Conservation (phyloP, 352 stramenopile genomes). For the Phytophthora europaea region DNA sequence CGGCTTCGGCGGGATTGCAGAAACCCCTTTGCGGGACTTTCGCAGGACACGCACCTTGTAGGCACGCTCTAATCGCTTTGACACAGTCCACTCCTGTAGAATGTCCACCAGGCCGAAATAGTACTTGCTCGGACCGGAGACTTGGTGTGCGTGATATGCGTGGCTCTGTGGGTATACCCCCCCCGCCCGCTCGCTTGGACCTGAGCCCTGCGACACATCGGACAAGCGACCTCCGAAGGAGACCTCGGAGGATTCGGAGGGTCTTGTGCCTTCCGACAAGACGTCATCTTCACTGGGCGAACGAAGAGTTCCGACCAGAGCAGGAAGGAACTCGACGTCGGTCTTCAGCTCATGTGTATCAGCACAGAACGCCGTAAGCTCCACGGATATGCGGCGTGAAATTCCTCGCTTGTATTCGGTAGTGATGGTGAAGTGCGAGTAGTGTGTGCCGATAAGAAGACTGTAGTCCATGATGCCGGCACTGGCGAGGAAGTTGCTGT, state of each 20-base stretch:
- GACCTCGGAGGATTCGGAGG: conserved; percentile 37
- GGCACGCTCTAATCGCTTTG: conserved; percentile 80
- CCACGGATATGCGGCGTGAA: conserved; percentile 44
- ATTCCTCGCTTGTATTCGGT: conserved; percentile 41
- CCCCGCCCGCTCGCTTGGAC: conserved; percentile 23
- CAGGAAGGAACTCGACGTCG: conserved; percentile 54
- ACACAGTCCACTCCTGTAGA: conserved; percentile 88
- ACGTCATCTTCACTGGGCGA: conserved; percentile 32
- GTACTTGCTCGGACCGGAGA: conserved; percentile 88
- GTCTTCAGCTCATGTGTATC: conserved; percentile 31
- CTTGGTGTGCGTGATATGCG: conserved; percentile 77
- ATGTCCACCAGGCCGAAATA: conserved; percentile 94
- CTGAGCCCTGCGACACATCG: conserved; percentile 13
- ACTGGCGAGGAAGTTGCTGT: conserved; percentile 87
- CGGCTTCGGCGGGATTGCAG: conserved; percentile 71
- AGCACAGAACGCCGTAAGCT: conserved; percentile 38
- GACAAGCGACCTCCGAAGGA: conserved; percentile 27
- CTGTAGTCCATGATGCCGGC: conserved; percentile 94
- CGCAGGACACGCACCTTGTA: conserved; percentile 89
- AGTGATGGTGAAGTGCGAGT: conserved; percentile 85
- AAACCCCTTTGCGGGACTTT: conserved; percentile 78
- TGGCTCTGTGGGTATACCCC: conserved; percentile 54
- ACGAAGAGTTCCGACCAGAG: conserved; percentile 41
- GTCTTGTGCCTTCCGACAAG: conserved; percentile 35
- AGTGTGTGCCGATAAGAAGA: conserved; percentile 89